Base-by-base conservation (phyloP, 768 basidiomycete species). In the Phanerochaete carnosa region DNA sequence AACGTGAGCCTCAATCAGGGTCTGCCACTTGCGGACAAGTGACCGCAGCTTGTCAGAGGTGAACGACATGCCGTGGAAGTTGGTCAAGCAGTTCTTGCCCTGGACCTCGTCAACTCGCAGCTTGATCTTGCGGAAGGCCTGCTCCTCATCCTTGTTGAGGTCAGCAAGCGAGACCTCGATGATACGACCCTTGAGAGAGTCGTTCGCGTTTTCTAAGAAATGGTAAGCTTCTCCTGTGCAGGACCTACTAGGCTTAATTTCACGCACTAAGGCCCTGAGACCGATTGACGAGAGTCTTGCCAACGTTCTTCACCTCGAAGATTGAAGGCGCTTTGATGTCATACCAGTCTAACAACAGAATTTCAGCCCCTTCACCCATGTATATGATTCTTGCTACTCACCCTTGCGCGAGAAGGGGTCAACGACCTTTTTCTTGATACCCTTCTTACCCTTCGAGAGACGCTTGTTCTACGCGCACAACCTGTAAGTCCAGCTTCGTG, bases 1-100 rank as follows among this genome's bases (percentile, higher is more conserved):
- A 74, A 98, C 92, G 75, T 95, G 92, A 39, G 97, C 97, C 80
- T 98, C 97, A 70, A 99, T 95, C 72, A 98, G 90, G 22, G 96
- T 88, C 80, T 98, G 97, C 97, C 97, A 99, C 80, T 98, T 99
- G 76, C 96, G 93, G 69, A 99, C 97, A 72, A 99, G 95, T 54
- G 97, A 98, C 59, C 97, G 95, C 66, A 98, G 89, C 80, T 98
- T 98, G 88, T 99, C 97, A 61, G 96, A 97, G 64, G 97, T 98
- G 82, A 99, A 98, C 81, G 96, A 94, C 96, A 99, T 98, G 75
- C 97, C 97, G 78, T 96, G 92, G 92, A 99, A 99, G 79, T 95
- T 96, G 76, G 97, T 98, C 58, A 98, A 85, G 83, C 95, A 97
- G 84, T 94, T 97, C 84, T 95, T 96, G 80, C 97, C 97, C 80